These are phyloP conservation scores for Misopates orontium DNA, from an alignment of 257 asterid genomes.

Conservation along the genomic window DNA sequence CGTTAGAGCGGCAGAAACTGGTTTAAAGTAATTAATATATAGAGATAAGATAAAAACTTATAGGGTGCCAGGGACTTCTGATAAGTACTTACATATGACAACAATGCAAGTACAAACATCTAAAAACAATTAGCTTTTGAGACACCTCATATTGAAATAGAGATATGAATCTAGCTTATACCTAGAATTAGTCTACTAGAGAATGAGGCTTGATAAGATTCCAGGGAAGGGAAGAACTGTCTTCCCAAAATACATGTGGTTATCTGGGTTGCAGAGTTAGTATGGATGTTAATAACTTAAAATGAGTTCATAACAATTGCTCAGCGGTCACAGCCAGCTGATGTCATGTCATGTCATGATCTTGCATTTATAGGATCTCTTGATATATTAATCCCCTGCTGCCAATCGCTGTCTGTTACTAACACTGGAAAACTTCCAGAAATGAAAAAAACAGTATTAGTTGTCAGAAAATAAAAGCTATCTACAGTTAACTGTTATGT, in stretches of 20 bases:
- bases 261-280: too few relatives aligned
- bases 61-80: neutral
- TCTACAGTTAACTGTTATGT: neutral
- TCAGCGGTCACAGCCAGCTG: too few relatives aligned
- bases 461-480: neutral
- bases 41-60: neutral
- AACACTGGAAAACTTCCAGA: constrained; percentile 1
- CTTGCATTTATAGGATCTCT: neutral
- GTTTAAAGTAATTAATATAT: neutral
- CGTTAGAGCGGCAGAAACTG: neutral
- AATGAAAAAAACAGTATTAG: neutral
- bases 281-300: too few relatives aligned
- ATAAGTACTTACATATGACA: neutral
- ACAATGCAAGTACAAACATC: neutral
- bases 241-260: too few relatives aligned
- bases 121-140: neutral
- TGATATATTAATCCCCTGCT: neutral
- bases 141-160: neutral
- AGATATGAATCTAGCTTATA: neutral
- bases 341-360: neutral
- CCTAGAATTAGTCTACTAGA: too few relatives aligned
- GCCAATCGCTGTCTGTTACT: neutral
- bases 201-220: too few relatives aligned
- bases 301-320: too few relatives aligned
- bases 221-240: too few relatives aligned